A percentile compares a stretch with the other conserved stretches of the same genome.
Conservation (phyloP, 805 yeast species). For the Myxozyma mucilagina region DNA sequence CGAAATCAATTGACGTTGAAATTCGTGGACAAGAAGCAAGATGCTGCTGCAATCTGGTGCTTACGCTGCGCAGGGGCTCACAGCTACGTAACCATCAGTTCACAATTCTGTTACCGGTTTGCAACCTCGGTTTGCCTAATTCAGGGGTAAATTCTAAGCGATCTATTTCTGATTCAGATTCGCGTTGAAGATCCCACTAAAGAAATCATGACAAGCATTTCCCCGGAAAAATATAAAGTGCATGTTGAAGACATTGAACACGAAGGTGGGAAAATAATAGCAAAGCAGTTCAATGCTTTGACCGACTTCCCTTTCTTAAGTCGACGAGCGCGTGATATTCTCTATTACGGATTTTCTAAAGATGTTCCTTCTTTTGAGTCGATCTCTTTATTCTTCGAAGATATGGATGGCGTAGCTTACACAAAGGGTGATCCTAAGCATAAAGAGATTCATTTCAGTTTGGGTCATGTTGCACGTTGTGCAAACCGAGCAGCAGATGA, state of each 20-base stretch:
- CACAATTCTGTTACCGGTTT: too few relatives aligned
- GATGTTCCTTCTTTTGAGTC: not conserved
- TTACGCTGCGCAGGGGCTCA: too few relatives aligned
- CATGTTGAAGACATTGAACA: not conserved
- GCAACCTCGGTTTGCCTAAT: too few relatives aligned
- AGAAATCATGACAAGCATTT: not conserved
- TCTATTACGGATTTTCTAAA: not conserved
- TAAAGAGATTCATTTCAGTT: slow-evolving; percentile 7
- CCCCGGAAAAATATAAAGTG: not conserved
- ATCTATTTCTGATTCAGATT: too few relatives aligned
- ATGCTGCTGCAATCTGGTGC: too few relatives aligned
- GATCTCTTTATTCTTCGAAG: not conserved
- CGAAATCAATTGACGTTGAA: not conserved
- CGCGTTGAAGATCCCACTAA: not conserved
- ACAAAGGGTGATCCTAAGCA: not conserved
- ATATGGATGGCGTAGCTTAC: slow-evolving; percentile 14
- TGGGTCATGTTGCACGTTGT: not conserved
- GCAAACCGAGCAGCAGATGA: slow-evolving; percentile 5
- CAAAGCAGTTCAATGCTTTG: not conserved
- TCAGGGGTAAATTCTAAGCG: too few relatives aligned
- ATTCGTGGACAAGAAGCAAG: too few relatives aligned
- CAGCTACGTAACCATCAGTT: too few relatives aligned
- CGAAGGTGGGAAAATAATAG: not conserved
- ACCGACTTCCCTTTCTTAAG: not conserved
- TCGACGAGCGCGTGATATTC: slow-evolving; percentile 2